Conservation (phyloP, 2,329 filamentous ascomycete species). For the Clarireedia hainanense region DNA sequence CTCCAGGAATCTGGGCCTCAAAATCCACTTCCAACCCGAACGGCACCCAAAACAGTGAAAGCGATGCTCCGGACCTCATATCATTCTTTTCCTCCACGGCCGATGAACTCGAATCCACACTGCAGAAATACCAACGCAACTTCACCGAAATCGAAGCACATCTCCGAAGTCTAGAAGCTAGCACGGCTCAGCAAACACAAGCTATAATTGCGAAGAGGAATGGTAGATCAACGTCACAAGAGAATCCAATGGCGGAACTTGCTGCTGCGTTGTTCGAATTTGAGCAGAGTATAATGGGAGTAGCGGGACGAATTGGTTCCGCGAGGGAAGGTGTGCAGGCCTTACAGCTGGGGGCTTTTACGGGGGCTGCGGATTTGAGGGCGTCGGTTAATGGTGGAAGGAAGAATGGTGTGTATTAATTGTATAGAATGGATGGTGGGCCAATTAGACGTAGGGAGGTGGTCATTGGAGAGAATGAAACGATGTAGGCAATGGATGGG, state of each 20-base stretch:
- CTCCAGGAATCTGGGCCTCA: slow-evolving; percentile 33
- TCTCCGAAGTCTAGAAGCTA: slow-evolving; percentile 54
- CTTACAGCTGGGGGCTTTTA: slow-evolving; percentile 40
- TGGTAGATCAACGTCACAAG: slow-evolving; percentile 30
- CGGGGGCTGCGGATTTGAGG: slow-evolving; percentile 3
- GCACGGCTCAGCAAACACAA: slow-evolving; percentile 51
- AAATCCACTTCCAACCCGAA: slow-evolving; percentile 32
- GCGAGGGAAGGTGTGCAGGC: slow-evolving; percentile 54
- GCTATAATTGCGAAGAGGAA: slow-evolving; percentile 38
- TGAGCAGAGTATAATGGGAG: slow-evolving; percentile 55
- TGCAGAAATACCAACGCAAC: slow-evolving; percentile 49
- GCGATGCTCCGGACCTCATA: slow-evolving; percentile 51
- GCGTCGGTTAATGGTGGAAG: background rate
- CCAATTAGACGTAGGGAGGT: background rate
- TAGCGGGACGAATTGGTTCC: slow-evolving; percentile 51
- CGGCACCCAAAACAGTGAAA: slow-evolving; percentile 33
- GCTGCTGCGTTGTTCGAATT: slow-evolving; percentile 56
- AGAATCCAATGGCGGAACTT: slow-evolving; percentile 43
- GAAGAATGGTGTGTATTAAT: slow-evolving; percentile 3
- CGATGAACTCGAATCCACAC: slow-evolving; percentile 52
- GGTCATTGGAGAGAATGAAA: too few relatives aligned
- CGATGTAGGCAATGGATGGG: background rate
- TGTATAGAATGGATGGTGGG: background rate
- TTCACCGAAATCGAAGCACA: slow-evolving; percentile 59
- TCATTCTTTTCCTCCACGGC: slow-evolving; percentile 55